Evolutionary conservation across 768 basidiomycete genomes (phyloP), one percentile per base, ranked within the genome.

Genomic region (Serpula lacrymans): DNA sequence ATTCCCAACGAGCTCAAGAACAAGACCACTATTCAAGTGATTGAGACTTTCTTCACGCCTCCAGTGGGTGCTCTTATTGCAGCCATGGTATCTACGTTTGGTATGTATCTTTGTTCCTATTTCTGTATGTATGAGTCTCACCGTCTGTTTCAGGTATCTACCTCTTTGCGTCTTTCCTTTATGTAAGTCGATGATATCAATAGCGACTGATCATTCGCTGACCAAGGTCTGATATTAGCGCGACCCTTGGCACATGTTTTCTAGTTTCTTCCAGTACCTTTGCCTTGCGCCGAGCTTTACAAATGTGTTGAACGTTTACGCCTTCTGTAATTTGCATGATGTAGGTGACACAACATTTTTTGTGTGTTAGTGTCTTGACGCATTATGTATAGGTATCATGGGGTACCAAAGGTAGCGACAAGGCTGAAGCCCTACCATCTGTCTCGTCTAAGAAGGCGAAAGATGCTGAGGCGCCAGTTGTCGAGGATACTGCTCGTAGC

Each of bases 221-320:
- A 57, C 18, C 24, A 39, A 31, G 3, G 18, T 16, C 7, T 31
- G n/a, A 35, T 45, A 22, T n/a, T 46, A 92, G 87, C 82, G 89
- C 47, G 94, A 97, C 64, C 94, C 94, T 4, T 97, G 94, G 94
- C 94, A 97, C 64, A 86, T 98, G 82, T 83, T 94, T 64, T 88
- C 89, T 18, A 92, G 89, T 52, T 92, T 96, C 74, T 68, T 84
- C 52, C 94, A 94, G 59, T 95, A 94, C 58, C 68, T 95, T 36
- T 83, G 82, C 54, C 63, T 98, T 42, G 95, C 95, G 9, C 89
- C 90, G 1, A 89, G 86, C 52, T 95, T 95, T 68, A 93, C 85
- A 25, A 97, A 96, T 59, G 84, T 98, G 32, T 76, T 95, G 52
- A 95, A 95, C 64, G 88, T 94, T 26, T 97, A 97, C 59, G 93